Conservation (phyloP, 1,284 basidiomycete genomes). For the Cystobasidiaceae sp. region DNA sequence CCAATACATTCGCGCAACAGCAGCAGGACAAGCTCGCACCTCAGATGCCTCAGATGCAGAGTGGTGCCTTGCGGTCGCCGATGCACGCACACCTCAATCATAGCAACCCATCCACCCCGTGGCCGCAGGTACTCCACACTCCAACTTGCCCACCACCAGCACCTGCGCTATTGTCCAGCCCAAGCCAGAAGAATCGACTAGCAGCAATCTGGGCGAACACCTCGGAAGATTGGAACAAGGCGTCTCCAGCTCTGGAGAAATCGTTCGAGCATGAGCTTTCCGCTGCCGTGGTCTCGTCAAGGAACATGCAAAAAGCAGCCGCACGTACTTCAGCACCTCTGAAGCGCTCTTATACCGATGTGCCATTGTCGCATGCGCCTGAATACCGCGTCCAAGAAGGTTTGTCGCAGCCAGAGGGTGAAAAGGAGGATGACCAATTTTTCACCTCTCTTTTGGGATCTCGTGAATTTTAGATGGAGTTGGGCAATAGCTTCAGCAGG, state of each 20-base stretch:
- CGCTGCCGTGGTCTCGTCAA: constrained; percentile 12
- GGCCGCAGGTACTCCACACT: constrained; percentile 29
- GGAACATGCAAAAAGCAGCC: constrained; percentile 28
- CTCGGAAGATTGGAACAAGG: constrained; percentile 31
- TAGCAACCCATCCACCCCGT: constrained; percentile 25
- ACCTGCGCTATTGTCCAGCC: constrained; percentile 7
- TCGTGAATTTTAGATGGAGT: constrained; percentile 1
- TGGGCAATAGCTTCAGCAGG: too few relatives aligned
- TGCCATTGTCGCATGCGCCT: neutral
- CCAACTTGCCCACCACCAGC: constrained; percentile 25
- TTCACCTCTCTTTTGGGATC: constrained; percentile 24
- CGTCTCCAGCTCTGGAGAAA: constrained; percentile 28
- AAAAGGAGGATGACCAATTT: constrained; percentile 24
- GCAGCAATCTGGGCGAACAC: constrained; percentile 17
- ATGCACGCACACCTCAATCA: neutral
- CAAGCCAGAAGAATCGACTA: constrained; percentile 16
- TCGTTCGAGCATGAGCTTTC: constrained; percentile 25
- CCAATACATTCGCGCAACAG: constrained; percentile 21
- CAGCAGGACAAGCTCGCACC: constrained; percentile 12
- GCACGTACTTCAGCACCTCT: constrained; percentile 11
- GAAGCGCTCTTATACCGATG: constrained; percentile 27
- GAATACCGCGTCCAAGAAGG: neutral
- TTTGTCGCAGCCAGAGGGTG: neutral
- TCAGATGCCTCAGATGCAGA: neutral
- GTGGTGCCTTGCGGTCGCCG: neutral